Percentiles rank a stretch among this genome's conserved stretches.
These are phyloP conservation scores for Hyaloperonospora brassicae DNA, from an alignment of 352 stramenopile genomes.

Conservation along the genomic window DNA sequence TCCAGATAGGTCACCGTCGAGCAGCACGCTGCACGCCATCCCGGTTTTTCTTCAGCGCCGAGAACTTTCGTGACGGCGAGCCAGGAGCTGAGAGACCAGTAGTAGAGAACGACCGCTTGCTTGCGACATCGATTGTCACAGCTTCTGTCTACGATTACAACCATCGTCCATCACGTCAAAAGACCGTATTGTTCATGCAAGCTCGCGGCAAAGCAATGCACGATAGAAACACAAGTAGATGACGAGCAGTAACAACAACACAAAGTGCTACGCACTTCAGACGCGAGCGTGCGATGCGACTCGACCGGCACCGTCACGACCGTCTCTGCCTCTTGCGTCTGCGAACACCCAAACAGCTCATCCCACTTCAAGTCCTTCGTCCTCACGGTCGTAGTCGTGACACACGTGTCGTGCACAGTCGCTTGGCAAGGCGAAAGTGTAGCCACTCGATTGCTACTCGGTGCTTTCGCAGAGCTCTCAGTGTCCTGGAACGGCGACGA, in stretches of 20 bases:
- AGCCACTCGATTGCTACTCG: background rate
- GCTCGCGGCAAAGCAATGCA: background rate
- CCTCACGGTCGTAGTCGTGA: background rate
- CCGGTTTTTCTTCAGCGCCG: slow-evolving; percentile 30
- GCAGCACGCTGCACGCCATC: slow-evolving; percentile 13
- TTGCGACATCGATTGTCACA: slow-evolving; percentile 5
- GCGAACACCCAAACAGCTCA: slow-evolving; percentile 10
- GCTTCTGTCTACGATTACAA: slow-evolving; percentile 15
- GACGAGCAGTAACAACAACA: background rate
- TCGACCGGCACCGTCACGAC: slow-evolving; percentile 8
- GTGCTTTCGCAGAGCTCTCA: slow-evolving; percentile 9
- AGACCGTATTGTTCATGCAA: background rate
- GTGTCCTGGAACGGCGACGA: slow-evolving; percentile 22
- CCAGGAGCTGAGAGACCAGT: slow-evolving; percentile 9
- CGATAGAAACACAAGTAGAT: background rate
- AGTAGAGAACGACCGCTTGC: slow-evolving; percentile 10
- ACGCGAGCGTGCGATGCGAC: background rate
- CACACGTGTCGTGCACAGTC: slow-evolving; percentile 1
- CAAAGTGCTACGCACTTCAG: slow-evolving; percentile 11
- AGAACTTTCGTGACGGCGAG: slow-evolving; percentile 28
- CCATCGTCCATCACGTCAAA: slow-evolving; percentile 1
- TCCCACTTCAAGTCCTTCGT: slow-evolving; percentile 5
- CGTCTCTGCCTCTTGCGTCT: slow-evolving; percentile 18
- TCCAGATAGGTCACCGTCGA: slow-evolving; percentile 24
- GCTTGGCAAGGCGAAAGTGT: slow-evolving; percentile 8